Evolutionary conservation across 164 flowering plant genomes (phyloP).

Genomic region (Aristolochia contorta): DNA sequence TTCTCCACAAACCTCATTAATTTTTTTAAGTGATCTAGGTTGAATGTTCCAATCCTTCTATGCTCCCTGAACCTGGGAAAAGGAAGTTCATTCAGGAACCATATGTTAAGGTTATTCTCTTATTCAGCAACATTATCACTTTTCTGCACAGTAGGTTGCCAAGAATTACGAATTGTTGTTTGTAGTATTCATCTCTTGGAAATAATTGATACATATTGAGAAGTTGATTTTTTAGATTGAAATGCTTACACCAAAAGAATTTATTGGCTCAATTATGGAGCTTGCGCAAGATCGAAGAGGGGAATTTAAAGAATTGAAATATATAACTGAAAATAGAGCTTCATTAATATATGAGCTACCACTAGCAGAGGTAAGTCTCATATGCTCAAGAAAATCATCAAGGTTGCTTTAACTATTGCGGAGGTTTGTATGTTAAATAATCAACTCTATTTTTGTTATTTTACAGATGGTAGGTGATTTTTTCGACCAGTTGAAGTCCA

Average conservation of each 20-base stretch:
- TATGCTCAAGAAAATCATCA: neutral
- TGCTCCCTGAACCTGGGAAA: slow-evolving; percentile 84
- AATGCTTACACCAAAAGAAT: slow-evolving; percentile 92
- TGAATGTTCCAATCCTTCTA: slow-evolving; percentile 92
- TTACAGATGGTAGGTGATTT: slow-evolving; percentile 97
- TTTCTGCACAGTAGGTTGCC: neutral
- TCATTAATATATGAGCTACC: slow-evolving; percentile 75
- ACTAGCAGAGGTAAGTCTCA: slow-evolving; percentile 67
- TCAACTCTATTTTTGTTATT: slow-evolving; percentile 5
- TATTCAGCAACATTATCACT: slow-evolving; percentile 1
- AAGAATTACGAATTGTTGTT: neutral
- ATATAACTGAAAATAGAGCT: slow-evolving; percentile 77
- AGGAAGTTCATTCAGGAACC: slow-evolving; percentile 90
- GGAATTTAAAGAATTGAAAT: slow-evolving; percentile 85
- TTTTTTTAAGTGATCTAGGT: slow-evolving; percentile 36
- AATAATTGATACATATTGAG: neutral
- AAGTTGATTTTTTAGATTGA: slow-evolving; percentile 52
- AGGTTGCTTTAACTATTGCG: neutral
- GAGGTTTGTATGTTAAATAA: neutral
- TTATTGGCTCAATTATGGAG: slow-evolving; percentile 94
- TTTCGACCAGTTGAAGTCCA: slow-evolving; percentile 94
- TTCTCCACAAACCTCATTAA: neutral
- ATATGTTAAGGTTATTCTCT: slow-evolving; percentile 59
- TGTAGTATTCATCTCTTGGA: neutral
- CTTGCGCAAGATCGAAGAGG: slow-evolving; percentile 94